phyloP scores from a whole-genome alignment of 371 early-diverging fungal genomes.

The Apophysomyces sp. region DNA sequence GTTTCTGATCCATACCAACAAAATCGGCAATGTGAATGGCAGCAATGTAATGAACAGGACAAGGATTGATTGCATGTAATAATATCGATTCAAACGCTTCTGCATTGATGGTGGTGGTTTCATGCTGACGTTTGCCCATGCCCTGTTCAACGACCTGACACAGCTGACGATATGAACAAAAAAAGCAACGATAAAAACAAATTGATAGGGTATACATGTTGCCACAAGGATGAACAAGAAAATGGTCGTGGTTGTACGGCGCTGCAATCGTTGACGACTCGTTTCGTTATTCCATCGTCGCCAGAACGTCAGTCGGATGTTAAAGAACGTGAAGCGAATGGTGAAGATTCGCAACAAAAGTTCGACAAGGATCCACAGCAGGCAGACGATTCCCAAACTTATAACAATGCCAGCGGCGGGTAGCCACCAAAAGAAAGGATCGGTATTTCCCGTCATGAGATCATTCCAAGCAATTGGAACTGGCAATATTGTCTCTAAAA shows the following conservation, averaged over 20 bases:
- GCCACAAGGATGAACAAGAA: conserved; percentile 67
- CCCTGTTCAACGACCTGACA: conserved; percentile 51
- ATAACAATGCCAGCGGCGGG: conserved; percentile 52
- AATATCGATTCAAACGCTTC: conserved; percentile 50
- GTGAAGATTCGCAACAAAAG: conserved; percentile 14
- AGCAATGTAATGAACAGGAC: conserved; percentile 58
- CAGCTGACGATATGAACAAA: conserved; percentile 71
- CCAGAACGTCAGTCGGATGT: not conserved
- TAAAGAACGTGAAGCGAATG: not conserved
- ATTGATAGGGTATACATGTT: conserved; percentile 80
- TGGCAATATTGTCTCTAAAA: conserved; percentile 6
- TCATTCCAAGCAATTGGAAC: conserved; percentile 34
- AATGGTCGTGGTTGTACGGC: conserved; percentile 55
- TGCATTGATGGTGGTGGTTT: conserved; percentile 9
- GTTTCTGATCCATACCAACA: conserved; percentile 67
- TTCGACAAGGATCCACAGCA: conserved; percentile 49
- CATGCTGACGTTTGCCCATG: conserved; percentile 39
- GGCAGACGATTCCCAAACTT: conserved; percentile 50
- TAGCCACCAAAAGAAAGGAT: conserved; percentile 67
- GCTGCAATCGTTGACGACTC: conserved; percentile 41
- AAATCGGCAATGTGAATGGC: conserved; percentile 58
- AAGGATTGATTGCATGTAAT: conserved; percentile 59
- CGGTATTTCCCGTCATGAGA: conserved; percentile 54
- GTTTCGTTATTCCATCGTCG: conserved; percentile 20
- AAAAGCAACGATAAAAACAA: conserved; percentile 78